Percentiles rank a stretch among this genome's conserved stretches.
Evolutionary conservation across 2,329 filamentous ascomycete species (phyloP).

Genomic region (Nothophaeocryptopus gaeumannii): DNA sequence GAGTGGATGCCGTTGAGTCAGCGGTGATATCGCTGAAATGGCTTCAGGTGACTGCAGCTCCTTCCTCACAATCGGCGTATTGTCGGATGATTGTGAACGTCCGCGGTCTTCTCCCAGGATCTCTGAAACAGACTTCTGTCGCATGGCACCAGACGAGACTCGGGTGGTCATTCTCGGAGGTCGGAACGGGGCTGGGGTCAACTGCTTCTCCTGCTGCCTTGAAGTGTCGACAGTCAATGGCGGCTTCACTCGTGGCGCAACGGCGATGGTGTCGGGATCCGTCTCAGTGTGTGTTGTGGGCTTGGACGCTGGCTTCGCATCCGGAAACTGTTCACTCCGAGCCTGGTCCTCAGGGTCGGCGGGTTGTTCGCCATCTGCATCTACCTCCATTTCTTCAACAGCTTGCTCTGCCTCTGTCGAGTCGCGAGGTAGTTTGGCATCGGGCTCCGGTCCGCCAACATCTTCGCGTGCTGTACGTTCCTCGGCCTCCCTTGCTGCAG

Average conservation of each 20-base stretch:
- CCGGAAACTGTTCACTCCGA: constrained; percentile 1
- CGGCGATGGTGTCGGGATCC: constrained; percentile 27
- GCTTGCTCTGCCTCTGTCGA: constrained; percentile 28
- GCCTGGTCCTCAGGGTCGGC: background rate
- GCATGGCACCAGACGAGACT: constrained; percentile 67
- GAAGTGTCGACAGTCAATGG: constrained; percentile 25
- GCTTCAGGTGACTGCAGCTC: constrained; percentile 24
- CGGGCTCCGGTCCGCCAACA: constrained; percentile 28
- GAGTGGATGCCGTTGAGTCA: constrained; percentile 42
- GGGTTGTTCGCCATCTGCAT: background rate
- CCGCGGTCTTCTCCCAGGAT: constrained; percentile 63
- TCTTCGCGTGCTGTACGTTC: constrained; percentile 44
- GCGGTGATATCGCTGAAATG: constrained; percentile 37
- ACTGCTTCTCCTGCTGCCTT: constrained; percentile 12
- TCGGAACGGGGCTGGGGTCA: constrained; percentile 14
- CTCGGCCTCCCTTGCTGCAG: constrained; percentile 32
- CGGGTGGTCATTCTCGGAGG: constrained; percentile 61
- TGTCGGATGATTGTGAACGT: constrained; percentile 33
- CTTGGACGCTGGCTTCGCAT: constrained; percentile 20
- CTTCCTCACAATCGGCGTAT: constrained; percentile 7
- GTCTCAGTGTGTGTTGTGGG: background rate
- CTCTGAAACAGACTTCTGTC: constrained; percentile 70
- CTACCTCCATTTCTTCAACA: constrained; percentile 22
- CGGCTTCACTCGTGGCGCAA: constrained; percentile 19
- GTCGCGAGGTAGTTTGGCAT: constrained; percentile 15